phyloP scores from a whole-genome alignment of 805 yeast species.

The Candida cerambycidarum region DNA sequence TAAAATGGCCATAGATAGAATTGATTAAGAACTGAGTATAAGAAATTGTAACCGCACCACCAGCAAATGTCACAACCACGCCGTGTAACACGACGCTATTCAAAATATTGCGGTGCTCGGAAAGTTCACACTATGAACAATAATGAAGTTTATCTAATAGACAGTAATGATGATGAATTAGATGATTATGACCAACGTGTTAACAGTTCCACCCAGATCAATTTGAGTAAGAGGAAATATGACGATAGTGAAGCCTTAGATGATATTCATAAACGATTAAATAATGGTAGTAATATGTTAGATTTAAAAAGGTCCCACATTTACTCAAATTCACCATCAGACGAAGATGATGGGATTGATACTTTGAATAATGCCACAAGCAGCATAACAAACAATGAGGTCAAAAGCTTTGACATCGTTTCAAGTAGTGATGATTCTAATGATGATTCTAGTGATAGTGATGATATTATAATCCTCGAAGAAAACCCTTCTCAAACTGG shows the following conservation, averaged over 20 bases:
- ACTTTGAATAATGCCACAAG: too few relatives aligned
- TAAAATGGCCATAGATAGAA: too few relatives aligned
- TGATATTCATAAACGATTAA: background rate
- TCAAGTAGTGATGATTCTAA: background rate
- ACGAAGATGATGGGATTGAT: too few relatives aligned
- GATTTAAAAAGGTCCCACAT: too few relatives aligned
- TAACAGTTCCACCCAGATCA: background rate
- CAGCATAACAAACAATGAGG: too few relatives aligned
- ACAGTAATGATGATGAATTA: slow-evolving; percentile 6
- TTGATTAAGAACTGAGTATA: too few relatives aligned
- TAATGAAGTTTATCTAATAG: background rate
- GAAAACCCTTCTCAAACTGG: background rate
- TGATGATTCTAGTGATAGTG: slow-evolving; percentile 11
- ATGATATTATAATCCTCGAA: slow-evolving; percentile 2
- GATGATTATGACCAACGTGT: slow-evolving; percentile 2
- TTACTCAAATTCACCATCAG: too few relatives aligned
- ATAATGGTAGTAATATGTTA: background rate
- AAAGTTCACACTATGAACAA: background rate
- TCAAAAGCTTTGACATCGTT: background rate
- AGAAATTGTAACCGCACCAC: too few relatives aligned
- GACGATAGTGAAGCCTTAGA: background rate
- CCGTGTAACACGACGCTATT: background rate
- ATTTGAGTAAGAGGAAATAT: slow-evolving; percentile 1
- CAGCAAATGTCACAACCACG: too few relatives aligned
- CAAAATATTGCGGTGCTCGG: background rate